A percentile compares a stretch with the other conserved stretches of the same genome.
These are phyloP conservation scores for Sequoia sempervirens DNA, from an alignment of 75 land plant species.

Conservation along the genomic window DNA sequence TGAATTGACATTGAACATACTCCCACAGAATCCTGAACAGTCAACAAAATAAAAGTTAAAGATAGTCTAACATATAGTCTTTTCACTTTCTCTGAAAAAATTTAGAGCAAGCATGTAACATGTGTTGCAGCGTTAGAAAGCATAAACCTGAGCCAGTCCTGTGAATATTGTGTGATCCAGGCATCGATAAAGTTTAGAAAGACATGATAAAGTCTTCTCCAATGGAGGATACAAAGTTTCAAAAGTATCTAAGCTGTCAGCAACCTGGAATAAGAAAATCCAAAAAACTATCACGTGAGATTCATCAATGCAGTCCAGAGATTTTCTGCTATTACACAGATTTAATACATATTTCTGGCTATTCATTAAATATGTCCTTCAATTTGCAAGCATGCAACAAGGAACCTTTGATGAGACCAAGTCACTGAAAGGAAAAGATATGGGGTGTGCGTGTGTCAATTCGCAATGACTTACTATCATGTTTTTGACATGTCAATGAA, in stretches of 20 bases:
- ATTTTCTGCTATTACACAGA: not conserved
- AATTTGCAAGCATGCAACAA: not conserved
- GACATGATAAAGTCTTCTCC: constrained; percentile 84
- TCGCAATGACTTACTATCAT: not conserved
- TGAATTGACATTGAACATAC: constrained; percentile 85
- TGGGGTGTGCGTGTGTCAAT: not conserved
- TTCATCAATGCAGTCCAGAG: not conserved
- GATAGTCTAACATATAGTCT: not conserved
- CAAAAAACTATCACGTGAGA: not conserved
- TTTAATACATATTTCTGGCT: not conserved
- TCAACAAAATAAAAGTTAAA: not conserved
- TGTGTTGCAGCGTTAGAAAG: not conserved
- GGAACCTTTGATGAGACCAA: not conserved
- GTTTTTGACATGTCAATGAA: not conserved
- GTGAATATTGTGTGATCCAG: constrained; percentile 90
- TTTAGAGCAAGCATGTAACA: not conserved
- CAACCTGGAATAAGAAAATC: constrained; percentile 31
- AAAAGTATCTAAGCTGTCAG: constrained; percentile 48
- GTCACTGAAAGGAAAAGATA: not conserved
- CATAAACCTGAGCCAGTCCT: constrained; percentile 88
- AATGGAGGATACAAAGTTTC: constrained; percentile 80
- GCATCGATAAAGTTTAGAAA: constrained; percentile 86
- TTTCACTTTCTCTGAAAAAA: not conserved
- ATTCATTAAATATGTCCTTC: not conserved
- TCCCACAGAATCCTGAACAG: constrained; percentile 75